Conservation (phyloP, 768 basidiomycete species). For the Paxillus ammoniavirescens region DNA sequence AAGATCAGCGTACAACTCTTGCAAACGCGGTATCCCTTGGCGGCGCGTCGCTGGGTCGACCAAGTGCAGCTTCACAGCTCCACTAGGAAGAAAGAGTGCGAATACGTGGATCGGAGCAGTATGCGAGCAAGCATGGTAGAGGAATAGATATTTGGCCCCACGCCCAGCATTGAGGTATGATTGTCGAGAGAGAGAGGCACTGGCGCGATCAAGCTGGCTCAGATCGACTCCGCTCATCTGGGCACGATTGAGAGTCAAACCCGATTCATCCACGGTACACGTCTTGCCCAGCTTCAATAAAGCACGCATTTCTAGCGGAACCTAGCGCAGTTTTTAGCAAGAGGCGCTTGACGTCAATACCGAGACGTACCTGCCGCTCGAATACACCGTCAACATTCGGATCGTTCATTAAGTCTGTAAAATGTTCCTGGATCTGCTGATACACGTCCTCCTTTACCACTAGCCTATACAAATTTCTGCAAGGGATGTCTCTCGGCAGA, state of each 20-base stretch:
- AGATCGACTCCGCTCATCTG: slow-evolving; percentile 83
- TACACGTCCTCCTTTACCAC: slow-evolving; percentile 82
- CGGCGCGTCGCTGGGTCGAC: slow-evolving; percentile 90
- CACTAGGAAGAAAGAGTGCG: slow-evolving; percentile 77
- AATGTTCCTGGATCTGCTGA: slow-evolving; percentile 83
- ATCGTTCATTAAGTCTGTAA: slow-evolving; percentile 89
- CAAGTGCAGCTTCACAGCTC: slow-evolving; percentile 73
- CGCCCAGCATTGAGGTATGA: slow-evolving; percentile 74
- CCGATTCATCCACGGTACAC: slow-evolving; percentile 63
- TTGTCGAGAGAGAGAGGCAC: slow-evolving; percentile 53
- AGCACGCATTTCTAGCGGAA: slow-evolving; percentile 81
- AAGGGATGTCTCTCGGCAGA: slow-evolving; percentile 76
- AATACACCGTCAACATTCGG: slow-evolving; percentile 94
- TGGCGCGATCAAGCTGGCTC: slow-evolving; percentile 68
- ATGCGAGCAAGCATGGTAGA: slow-evolving; percentile 82
- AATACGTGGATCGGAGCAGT: slow-evolving; percentile 81
- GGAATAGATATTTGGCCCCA: slow-evolving; percentile 74
- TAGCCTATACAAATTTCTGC: slow-evolving; percentile 79
- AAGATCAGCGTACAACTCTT: slow-evolving; percentile 68
- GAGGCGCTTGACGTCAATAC: not conserved
- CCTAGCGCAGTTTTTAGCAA: slow-evolving; percentile 38
- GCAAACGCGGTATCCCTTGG: slow-evolving; percentile 76
- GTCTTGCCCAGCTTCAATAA: slow-evolving; percentile 82
- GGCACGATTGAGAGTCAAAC: slow-evolving; percentile 78
- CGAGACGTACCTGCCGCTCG: slow-evolving; percentile 74